A percentile compares a stretch with the other conserved stretches of the same genome.
These are phyloP conservation scores for Pinus taeda DNA, from an alignment of 75 land plant species.

Conservation along the genomic window DNA sequence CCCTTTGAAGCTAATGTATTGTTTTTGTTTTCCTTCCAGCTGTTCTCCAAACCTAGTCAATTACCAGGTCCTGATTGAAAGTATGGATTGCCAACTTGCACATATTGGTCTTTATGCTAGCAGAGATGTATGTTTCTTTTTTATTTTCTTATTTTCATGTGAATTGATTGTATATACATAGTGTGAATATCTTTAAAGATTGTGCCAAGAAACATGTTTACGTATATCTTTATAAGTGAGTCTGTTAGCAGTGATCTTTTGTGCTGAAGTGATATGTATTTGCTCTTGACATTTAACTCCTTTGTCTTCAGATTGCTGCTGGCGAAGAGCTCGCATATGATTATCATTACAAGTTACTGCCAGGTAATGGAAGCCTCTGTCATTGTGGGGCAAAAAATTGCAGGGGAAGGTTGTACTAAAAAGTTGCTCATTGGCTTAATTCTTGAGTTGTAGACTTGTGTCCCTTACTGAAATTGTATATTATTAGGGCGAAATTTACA, in stretches of 20 bases:
- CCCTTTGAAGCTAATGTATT: background rate
- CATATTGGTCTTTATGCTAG: slow-evolving; percentile 92
- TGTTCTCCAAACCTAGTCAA: slow-evolving; percentile 88
- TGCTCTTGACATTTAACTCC: background rate
- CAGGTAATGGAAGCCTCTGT: slow-evolving; percentile 73
- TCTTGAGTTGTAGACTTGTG: background rate
- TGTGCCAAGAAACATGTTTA: background rate
- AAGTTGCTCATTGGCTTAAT: background rate
- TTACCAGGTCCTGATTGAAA: slow-evolving; percentile 90
- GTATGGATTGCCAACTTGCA: slow-evolving; percentile 96
- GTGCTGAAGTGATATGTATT: background rate
- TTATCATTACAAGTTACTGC: slow-evolving; percentile 58
- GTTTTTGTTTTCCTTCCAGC: slow-evolving; percentile 32
- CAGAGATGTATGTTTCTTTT: slow-evolving; percentile 74
- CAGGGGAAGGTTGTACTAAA: slow-evolving; percentile 65
- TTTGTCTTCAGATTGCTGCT: slow-evolving; percentile 51
- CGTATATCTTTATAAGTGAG: background rate
- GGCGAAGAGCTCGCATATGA: slow-evolving; percentile 92
- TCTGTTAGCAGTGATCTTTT: background rate
- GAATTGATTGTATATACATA: background rate
- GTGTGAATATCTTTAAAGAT: no score
- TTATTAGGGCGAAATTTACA: background rate
- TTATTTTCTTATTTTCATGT: background rate
- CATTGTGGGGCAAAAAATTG: slow-evolving; percentile 80
- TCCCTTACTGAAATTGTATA: background rate